Evolutionary conservation across 2,329 filamentous ascomycete species (phyloP), one percentile per base, ranked within the genome.

Genomic region (Fusarium decemcellulare): DNA sequence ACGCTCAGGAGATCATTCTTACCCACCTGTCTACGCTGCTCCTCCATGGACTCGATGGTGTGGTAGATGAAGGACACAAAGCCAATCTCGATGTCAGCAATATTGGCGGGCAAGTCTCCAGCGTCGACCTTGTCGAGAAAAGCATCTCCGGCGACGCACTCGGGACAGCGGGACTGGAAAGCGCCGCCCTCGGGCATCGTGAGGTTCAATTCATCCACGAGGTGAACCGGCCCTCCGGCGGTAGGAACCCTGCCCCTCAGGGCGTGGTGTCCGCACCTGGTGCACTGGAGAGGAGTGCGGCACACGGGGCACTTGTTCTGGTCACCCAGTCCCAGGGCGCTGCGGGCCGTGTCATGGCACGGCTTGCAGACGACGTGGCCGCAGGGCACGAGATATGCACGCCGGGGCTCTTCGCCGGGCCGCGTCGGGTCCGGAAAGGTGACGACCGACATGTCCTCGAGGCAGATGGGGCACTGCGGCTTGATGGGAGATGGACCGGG

Each of bases 301-400:
- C 72, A 74, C 10, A 52, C 16, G 23, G 72, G 72, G n/a, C 72
- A 74, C 9, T 23, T 23, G 1, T 34, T 10, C 9, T 10, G 10
- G 4, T 11, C 12, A 7, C 2, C 23, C 3, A 23, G 23, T 23
- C 23, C 23, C 3, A 23, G 23, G 23, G 23, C 23, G 23, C 4
- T 23, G 23, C 23, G 23, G 23, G 23, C 23, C 23, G 65, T 34
- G 32, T 12, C 32, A 23, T 23, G 44, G n/a, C 71, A 76, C 4
- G 14, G 1, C 2, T 36, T 12, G 30, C 75, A 76, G 15, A 75
- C 56, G 15, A 74, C 52, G 54, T 76, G 75, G 0, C 75, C 75
- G 52, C 75, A 76, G 15, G 61, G 30, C 5, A 72, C 47, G 11
- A 74, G 8, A 23, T 23, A 23, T 23, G 23, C 15, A 62, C 34